Evolutionary conservation across 1,284 basidiomycete species (phyloP).

Genomic region (Tylopilus sp.): DNA sequence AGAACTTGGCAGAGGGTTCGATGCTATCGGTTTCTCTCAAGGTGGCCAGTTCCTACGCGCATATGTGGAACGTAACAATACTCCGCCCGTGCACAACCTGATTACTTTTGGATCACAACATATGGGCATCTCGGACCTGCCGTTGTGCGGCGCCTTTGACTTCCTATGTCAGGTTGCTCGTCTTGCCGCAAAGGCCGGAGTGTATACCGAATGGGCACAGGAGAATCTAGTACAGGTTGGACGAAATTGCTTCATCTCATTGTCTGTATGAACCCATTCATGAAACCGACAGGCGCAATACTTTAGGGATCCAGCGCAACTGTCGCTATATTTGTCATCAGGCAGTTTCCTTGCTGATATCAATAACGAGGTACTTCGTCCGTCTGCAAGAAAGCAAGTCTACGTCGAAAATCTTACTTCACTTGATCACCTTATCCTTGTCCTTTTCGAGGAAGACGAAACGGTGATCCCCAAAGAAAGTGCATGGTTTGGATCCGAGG

Average conservation of each 20-base stretch:
- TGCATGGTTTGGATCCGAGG: constrained; percentile 79
- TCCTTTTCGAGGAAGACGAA: constrained; percentile 66
- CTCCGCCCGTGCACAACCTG: constrained; percentile 76
- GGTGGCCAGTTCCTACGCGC: constrained; percentile 91
- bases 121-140: constrained; percentile 83
- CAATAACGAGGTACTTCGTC: constrained; percentile 61
- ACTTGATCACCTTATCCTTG: constrained; percentile 60
- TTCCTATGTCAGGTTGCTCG: constrained; percentile 76
- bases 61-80: constrained; percentile 83
- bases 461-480: constrained; percentile 82
- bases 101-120: constrained; percentile 87
- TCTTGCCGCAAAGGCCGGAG: constrained; percentile 65
- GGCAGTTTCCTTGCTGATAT: constrained; percentile 73
- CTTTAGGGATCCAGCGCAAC: constrained; percentile 80
- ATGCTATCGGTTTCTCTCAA: constrained; percentile 92
- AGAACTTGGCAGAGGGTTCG: constrained; percentile 76
- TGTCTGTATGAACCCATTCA: constrained; percentile 2
- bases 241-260: background rate
- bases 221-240: constrained; percentile 72
- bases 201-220: constrained; percentile 85
- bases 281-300: constrained; percentile 75
- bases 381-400: constrained; percentile 48
- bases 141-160: constrained; percentile 66
- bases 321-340: constrained; percentile 64
- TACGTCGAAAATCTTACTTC: constrained; percentile 59